These are phyloP conservation scores for Mycosarcoma maydis DNA, from an alignment of 1,284 basidiomycete species.

Conservation along the genomic window DNA sequence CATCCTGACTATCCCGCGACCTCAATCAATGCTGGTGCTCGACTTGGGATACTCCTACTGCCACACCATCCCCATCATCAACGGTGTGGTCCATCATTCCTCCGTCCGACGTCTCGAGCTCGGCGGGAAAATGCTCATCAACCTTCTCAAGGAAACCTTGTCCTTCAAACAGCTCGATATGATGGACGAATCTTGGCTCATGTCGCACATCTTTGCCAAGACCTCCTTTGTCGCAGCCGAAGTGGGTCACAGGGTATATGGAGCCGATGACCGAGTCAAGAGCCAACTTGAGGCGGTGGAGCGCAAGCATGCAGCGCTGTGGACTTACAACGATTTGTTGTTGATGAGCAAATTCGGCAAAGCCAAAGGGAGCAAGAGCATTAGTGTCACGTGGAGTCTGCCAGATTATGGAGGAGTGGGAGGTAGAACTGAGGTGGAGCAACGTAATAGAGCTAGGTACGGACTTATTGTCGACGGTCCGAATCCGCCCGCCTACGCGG, in stretches of 20 bases:
- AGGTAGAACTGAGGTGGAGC: slow-evolving; percentile 13
- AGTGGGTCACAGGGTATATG: slow-evolving; percentile 66
- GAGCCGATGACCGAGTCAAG: slow-evolving; percentile 51
- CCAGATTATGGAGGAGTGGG: slow-evolving; percentile 78
- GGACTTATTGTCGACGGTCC: slow-evolving; percentile 35
- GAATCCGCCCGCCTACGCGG: neutral
- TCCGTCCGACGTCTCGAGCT: slow-evolving; percentile 86
- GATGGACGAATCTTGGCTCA: slow-evolving; percentile 93
- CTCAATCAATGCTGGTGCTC: slow-evolving; percentile 83
- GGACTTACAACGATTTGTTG: slow-evolving; percentile 67
- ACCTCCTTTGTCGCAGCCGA: slow-evolving; percentile 78
- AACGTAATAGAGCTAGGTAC: slow-evolving; percentile 29
- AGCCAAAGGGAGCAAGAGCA: neutral
- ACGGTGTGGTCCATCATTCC: slow-evolving; percentile 78
- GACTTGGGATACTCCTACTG: slow-evolving; percentile 93
- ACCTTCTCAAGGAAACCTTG: slow-evolving; percentile 89
- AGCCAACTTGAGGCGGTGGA: neutral
- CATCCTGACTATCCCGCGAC: slow-evolving; percentile 53
- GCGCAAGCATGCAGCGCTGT: slow-evolving; percentile 10
- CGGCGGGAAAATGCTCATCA: slow-evolving; percentile 91
- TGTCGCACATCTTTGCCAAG: slow-evolving; percentile 86
- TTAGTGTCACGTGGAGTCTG: slow-evolving; percentile 66
- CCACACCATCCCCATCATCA: slow-evolving; percentile 85
- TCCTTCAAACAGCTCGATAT: slow-evolving; percentile 97
- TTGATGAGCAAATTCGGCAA: slow-evolving; percentile 77